A percentile compares a stretch with the other conserved stretches of the same genome.
These are phyloP conservation scores for Inonotus hispidus DNA, from an alignment of 1,284 basidiomycete species.

Conservation along the genomic window DNA sequence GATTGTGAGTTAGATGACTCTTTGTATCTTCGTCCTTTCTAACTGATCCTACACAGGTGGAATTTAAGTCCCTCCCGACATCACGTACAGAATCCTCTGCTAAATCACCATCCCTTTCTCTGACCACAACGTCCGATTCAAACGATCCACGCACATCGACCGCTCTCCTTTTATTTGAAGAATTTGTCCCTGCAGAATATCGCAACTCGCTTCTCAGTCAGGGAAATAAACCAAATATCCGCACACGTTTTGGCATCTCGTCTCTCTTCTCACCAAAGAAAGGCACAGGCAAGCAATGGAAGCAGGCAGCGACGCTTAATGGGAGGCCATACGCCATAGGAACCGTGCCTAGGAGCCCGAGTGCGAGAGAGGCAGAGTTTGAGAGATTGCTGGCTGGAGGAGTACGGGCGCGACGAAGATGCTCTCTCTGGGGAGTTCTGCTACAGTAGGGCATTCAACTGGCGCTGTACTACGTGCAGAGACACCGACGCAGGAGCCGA, in stretches of 20 bases:
- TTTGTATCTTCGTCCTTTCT: background rate
- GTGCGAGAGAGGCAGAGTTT: conserved; percentile 65
- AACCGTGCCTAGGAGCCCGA: conserved; percentile 56
- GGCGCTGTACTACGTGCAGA: conserved; percentile 8
- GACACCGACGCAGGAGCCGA: conserved; percentile 4
- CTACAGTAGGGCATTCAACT: background rate
- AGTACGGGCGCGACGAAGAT: conserved; percentile 51
- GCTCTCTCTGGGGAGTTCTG: conserved; percentile 38
- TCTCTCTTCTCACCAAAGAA: conserved; percentile 31
- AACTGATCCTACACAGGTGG: conserved; percentile 47
- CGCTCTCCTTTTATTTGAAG: conserved; percentile 77
- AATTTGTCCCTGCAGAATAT: conserved; percentile 83
- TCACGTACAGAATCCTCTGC: conserved; percentile 8
- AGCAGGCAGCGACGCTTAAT: conserved; percentile 70
- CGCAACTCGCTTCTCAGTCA: conserved; percentile 63
- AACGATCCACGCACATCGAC: conserved; percentile 50
- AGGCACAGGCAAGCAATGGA: conserved; percentile 52
- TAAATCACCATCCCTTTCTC: background rate
- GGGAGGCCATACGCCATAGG: conserved; percentile 70
- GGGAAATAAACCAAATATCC: conserved; percentile 28
- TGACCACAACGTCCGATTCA: conserved; percentile 2
- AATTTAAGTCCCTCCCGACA: conserved; percentile 68
- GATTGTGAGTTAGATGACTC: conserved; percentile 51
- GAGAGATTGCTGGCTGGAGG: conserved; percentile 62
- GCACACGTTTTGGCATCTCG: conserved; percentile 31